These are phyloP conservation scores for Catunica adiposa DNA, from an alignment of 2,329 filamentous ascomycete genomes.

Conservation along the genomic window DNA sequence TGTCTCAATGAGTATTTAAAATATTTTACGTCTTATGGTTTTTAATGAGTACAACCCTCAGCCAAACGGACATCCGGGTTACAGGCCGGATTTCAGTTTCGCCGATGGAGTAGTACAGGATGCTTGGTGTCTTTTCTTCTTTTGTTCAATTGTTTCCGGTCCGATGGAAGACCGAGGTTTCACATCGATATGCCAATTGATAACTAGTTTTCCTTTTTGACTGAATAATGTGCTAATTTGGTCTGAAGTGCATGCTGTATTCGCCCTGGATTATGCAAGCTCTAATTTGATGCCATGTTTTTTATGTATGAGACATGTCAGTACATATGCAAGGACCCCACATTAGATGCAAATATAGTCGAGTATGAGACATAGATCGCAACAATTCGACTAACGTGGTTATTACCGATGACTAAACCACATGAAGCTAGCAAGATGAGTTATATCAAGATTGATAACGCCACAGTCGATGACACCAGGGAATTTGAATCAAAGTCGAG, in stretches of 20 bases:
- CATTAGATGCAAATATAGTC: not conserved
- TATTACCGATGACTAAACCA: not conserved
- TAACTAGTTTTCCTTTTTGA: not conserved
- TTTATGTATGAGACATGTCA: not conserved
- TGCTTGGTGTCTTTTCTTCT: slow-evolving; percentile 1
- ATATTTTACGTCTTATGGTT: not conserved
- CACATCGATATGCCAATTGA: not conserved
- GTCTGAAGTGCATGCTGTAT: not conserved
- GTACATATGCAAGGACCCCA: not conserved
- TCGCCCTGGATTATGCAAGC: not conserved
- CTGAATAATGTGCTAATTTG: not conserved
- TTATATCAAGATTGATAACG: not conserved
- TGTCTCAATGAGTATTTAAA: not conserved
- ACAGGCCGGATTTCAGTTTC: not conserved
- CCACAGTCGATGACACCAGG: not conserved
- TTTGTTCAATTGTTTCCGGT: not conserved
- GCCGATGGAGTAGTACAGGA: not conserved
- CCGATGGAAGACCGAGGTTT: not conserved
- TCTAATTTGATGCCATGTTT: not conserved
- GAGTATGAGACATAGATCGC: not conserved
- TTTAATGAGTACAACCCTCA: not conserved
- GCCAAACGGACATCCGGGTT: not conserved
- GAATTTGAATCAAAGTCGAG: no score
- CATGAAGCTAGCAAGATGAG: not conserved
- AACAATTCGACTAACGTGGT: not conserved